These are phyloP conservation scores for Leccinum barrowsii DNA, from an alignment of 768 basidiomycete genomes.

Conservation along the genomic window DNA sequence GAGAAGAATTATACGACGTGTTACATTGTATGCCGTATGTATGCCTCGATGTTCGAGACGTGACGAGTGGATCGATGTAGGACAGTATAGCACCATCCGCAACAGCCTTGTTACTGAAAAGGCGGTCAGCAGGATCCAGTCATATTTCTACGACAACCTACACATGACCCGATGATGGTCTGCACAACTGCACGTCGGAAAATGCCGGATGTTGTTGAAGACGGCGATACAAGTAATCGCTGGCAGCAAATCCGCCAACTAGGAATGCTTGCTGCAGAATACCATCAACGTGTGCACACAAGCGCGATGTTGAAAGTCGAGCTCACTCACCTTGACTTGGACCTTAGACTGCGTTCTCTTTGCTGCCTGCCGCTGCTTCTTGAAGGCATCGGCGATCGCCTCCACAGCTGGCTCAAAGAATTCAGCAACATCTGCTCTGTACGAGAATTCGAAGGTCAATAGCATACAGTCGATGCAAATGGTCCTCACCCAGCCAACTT, in stretches of 20 bases:
- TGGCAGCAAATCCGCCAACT: slow-evolving; percentile 51
- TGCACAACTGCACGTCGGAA: slow-evolving; percentile 38
- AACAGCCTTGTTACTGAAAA: slow-evolving; percentile 42
- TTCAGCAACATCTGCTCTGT: slow-evolving; percentile 33
- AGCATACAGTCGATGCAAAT: background rate
- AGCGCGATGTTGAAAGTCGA: background rate
- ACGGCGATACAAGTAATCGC: slow-evolving; percentile 41
- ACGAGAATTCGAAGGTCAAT: background rate
- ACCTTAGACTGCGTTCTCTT: slow-evolving; percentile 17
- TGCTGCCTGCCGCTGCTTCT: slow-evolving; percentile 22
- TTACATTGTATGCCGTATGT: slow-evolving; percentile 36
- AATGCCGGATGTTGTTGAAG: slow-evolving; percentile 37
- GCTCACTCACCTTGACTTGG: slow-evolving; percentile 19
- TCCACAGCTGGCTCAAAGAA: slow-evolving; percentile 44
- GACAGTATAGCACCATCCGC: slow-evolving; percentile 45
- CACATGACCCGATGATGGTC: slow-evolving; percentile 46
- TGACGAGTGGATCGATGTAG: slow-evolving; percentile 44
- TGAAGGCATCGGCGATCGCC: slow-evolving; percentile 34
- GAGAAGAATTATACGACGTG: slow-evolving; percentile 23
- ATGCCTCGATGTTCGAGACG: slow-evolving; percentile 38
- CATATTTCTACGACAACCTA: slow-evolving; percentile 14
- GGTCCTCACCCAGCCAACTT: slow-evolving; percentile 34
- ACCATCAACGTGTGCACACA: background rate
- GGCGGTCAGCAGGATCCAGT: background rate
- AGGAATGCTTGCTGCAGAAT: slow-evolving; percentile 35